phyloP scores from a whole-genome alignment of 2,329 filamentous ascomycete species.

The Sclerotinia nivalis region DNA sequence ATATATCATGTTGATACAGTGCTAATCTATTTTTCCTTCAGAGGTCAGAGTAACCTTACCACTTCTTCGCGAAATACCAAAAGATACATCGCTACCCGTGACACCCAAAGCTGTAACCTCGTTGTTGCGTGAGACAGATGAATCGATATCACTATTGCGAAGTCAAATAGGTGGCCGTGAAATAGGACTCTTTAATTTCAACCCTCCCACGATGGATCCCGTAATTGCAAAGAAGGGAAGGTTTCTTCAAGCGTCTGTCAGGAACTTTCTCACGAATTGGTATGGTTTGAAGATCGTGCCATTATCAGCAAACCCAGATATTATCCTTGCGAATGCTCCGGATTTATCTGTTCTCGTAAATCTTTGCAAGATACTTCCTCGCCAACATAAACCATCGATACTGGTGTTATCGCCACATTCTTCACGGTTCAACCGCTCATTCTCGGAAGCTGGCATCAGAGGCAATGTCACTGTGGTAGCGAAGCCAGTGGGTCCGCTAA shows the following conservation, averaged over 20 bases:
- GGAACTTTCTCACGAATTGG: slow-evolving; percentile 38
- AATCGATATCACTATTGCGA: slow-evolving; percentile 34
- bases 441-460: slow-evolving; percentile 24
- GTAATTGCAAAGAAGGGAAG: slow-evolving; percentile 29
- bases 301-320: slow-evolving; percentile 30
- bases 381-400: slow-evolving; percentile 28
- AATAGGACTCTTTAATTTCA: slow-evolving; percentile 38
- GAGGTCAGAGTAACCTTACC: slow-evolving; percentile 40
- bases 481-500: slow-evolving; percentile 40
- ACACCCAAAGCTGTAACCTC: slow-evolving; percentile 31
- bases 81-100: slow-evolving; percentile 27
- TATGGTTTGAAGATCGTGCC: slow-evolving; percentile 40
- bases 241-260: slow-evolving; percentile 35
- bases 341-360: slow-evolving; percentile 28
- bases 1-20: not conserved
- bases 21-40: slow-evolving; percentile 27
- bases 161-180: slow-evolving; percentile 30
- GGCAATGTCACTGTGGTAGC: slow-evolving; percentile 39
- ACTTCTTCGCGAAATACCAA: slow-evolving; percentile 38
- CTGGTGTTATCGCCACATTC: slow-evolving; percentile 39
- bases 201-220: slow-evolving; percentile 32
- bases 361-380: slow-evolving; percentile 25
- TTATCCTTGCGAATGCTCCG: slow-evolving; percentile 39
- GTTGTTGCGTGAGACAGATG: slow-evolving; percentile 32
- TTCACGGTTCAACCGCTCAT: slow-evolving; percentile 32